A percentile compares a stretch with the other conserved stretches of the same genome.
Conservation (phyloP, 129 eudicot genomes). For the Gnaphalium uliginosum region DNA sequence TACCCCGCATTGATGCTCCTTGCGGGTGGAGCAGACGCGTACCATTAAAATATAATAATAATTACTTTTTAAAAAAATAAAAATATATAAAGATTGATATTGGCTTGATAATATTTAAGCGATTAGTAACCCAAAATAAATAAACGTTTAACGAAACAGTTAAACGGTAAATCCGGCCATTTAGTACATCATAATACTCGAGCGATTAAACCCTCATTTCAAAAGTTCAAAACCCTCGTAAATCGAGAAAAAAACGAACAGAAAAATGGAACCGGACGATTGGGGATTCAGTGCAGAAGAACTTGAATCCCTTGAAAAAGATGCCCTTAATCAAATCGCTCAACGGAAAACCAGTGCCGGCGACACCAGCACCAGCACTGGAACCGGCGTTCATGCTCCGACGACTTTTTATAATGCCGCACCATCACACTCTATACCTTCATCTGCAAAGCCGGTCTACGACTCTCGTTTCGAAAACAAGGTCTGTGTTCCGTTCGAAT, state of each 20-base stretch:
- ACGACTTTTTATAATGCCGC: slow-evolving; percentile 3
- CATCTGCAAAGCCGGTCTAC: slow-evolving; percentile 33
- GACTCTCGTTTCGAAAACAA: slow-evolving; percentile 17
- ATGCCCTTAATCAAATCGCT: slow-evolving; percentile 59
- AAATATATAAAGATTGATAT: too few relatives aligned
- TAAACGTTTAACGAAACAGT: too few relatives aligned
- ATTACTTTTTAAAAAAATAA: too few relatives aligned
- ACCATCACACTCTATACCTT: slow-evolving; percentile 31
- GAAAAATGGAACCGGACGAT: slow-evolving; percentile 49
- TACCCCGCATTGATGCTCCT: too few relatives aligned
- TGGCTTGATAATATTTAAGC: too few relatives aligned
- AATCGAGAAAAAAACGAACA: neutral
- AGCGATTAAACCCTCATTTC: neutral
- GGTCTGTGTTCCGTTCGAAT: slow-evolving; percentile 18
- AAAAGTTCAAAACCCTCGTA: slow-evolving; percentile 1
- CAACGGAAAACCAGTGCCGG: slow-evolving; percentile 43
- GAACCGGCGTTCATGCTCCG: slow-evolving; percentile 15
- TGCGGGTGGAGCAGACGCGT: too few relatives aligned
- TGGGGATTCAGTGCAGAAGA: slow-evolving; percentile 77
- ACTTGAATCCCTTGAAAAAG: slow-evolving; percentile 70
- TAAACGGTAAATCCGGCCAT: neutral
- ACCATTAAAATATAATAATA: too few relatives aligned
- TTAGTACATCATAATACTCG: neutral
- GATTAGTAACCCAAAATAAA: too few relatives aligned
- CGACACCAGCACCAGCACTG: slow-evolving; percentile 13